Conservation (phyloP, 768 basidiomycete genomes). For the Crepidotus variabilis region DNA sequence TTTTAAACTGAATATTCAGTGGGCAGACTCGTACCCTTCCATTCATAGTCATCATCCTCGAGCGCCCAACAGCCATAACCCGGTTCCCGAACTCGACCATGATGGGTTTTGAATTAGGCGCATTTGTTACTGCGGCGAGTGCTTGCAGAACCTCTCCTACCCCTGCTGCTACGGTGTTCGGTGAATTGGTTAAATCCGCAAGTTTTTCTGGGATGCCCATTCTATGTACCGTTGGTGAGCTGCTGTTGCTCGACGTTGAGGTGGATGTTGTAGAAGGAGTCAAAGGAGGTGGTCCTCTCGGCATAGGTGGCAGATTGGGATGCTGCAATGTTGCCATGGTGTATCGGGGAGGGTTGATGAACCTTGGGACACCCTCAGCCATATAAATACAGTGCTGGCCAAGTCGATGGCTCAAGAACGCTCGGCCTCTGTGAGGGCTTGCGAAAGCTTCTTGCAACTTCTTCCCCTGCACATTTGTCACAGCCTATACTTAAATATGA, state of each 20-base stretch:
- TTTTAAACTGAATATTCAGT: not conserved
- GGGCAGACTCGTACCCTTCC: conserved; percentile 22
- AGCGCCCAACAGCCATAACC: conserved; percentile 31
- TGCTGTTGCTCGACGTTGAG: not conserved
- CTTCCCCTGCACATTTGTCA: not conserved
- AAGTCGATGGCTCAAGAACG: not conserved
- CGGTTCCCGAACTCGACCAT: conserved; percentile 28
- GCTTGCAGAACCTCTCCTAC: conserved; percentile 29
- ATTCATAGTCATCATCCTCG: conserved; percentile 26
- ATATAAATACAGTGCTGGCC: not conserved
- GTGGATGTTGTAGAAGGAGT: not conserved
- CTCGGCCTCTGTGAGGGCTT: not conserved
- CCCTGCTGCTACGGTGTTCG: conserved; percentile 28
- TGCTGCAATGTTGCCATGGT: not conserved
- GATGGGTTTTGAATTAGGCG: conserved; percentile 23
- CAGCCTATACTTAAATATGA: not conserved
- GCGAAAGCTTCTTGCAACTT: not conserved
- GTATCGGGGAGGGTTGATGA: not conserved
- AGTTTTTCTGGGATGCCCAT: conserved; percentile 9
- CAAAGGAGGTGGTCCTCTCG: not conserved
- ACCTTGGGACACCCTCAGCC: not conserved
- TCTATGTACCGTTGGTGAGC: not conserved
- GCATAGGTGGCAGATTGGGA: not conserved
- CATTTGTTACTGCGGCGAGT: conserved; percentile 14
- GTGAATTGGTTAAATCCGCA: conserved; percentile 16